phyloP scores from a whole-genome alignment of 805 yeast species.

The Candida sanyiensis region DNA sequence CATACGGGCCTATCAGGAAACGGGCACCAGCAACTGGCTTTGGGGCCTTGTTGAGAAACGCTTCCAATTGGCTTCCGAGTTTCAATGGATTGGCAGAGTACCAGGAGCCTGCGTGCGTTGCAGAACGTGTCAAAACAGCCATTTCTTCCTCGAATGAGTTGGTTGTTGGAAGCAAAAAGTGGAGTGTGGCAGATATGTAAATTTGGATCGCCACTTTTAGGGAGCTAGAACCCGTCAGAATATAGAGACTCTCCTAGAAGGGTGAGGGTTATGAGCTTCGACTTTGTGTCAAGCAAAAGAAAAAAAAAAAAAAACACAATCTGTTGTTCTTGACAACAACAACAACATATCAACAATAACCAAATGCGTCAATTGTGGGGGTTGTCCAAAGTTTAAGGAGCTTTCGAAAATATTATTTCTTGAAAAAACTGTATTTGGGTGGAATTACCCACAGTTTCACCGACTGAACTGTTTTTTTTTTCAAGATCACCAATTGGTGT shows the following conservation, averaged over 20 bases:
- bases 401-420: too few relatives aligned
- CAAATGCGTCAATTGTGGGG: too few relatives aligned
- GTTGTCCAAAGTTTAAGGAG: too few relatives aligned
- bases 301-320: too few relatives aligned
- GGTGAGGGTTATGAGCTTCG: background rate
- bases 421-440: too few relatives aligned
- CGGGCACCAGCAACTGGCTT: conserved; percentile 36
- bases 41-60: conserved; percentile 37
- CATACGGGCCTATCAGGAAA: conserved; percentile 50
- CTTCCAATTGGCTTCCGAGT: conserved; percentile 47
- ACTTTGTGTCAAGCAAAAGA: conserved; percentile 5
- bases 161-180: background rate
- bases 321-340: too few relatives aligned
- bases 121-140: conserved; percentile 11
- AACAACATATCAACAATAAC: too few relatives aligned
- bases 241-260: background rate
- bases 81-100: conserved; percentile 44
- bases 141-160: background rate
- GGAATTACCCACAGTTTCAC: too few relatives aligned
- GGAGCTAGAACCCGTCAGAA: background rate
- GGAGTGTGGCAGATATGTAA: too few relatives aligned
- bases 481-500: background rate
- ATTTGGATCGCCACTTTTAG: too few relatives aligned
- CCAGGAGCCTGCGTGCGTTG: conserved; percentile 90
- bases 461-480: too few relatives aligned